phyloP scores from a whole-genome alignment of 257 asterid genomes.

The Solanum piurae region DNA sequence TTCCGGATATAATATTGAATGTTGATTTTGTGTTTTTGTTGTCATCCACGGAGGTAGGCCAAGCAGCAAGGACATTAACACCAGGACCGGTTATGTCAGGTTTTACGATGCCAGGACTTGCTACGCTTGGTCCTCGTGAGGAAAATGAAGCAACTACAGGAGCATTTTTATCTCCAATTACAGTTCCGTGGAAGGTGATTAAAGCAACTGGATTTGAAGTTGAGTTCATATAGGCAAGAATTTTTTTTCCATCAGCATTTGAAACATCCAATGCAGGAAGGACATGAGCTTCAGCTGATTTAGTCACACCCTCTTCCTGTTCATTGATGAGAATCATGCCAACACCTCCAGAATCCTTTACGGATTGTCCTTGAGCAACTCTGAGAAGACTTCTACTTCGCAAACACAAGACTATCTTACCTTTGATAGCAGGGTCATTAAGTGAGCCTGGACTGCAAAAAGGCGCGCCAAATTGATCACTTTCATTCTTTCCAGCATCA shows the following conservation, averaged over 20 bases:
- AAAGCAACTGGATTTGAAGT: constrained; percentile 11
- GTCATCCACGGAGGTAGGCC: constrained; percentile 24
- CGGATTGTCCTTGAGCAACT: constrained; percentile 15
- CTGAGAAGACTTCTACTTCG: not conserved
- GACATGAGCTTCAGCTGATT: constrained; percentile 11
- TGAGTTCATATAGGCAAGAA: constrained; percentile 21
- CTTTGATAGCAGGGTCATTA: constrained; percentile 10
- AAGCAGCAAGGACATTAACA: constrained; percentile 40
- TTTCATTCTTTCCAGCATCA: constrained; percentile 8
- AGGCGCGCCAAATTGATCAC: not conserved
- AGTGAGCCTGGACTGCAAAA: constrained; percentile 11
- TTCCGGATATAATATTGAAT: constrained; percentile 37
- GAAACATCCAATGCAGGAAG: constrained; percentile 22
- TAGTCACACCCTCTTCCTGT: constrained; percentile 1
- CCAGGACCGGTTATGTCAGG: constrained; percentile 64
- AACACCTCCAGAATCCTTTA: constrained; percentile 29
- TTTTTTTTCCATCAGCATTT: constrained; percentile 4
- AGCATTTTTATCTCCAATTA: constrained; percentile 26
- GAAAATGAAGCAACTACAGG: constrained; percentile 42
- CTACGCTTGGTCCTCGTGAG: constrained; percentile 32
- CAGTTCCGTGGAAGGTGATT: constrained; percentile 29
- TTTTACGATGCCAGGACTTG: constrained; percentile 42
- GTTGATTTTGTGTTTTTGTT: constrained; percentile 9
- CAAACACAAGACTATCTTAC: constrained; percentile 36
- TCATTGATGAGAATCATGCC: constrained; percentile 32